Percentiles rank a stretch among this genome's conserved stretches.
Evolutionary conservation across 73 alveolate genomes (phyloP).

Genomic region (Blepharisma japonicum): DNA sequence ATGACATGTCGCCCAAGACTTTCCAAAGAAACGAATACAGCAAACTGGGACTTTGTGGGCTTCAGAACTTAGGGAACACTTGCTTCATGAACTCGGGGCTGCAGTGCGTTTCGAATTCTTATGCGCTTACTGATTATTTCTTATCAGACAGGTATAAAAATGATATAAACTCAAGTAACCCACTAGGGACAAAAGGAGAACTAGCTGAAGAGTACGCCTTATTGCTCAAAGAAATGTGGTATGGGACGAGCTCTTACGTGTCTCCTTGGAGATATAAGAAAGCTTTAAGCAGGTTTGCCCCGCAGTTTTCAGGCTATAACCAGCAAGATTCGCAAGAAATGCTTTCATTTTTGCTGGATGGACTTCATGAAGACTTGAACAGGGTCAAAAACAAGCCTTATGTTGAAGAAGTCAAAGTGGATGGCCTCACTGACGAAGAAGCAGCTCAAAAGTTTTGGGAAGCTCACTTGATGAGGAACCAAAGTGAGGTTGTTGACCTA

Average conservation of each 20-base stretch:
- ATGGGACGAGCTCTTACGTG: slow-evolving; percentile 31
- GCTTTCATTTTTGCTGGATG: slow-evolving; percentile 90
- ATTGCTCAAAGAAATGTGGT: slow-evolving; percentile 59
- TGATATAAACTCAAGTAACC: slow-evolving; percentile 82
- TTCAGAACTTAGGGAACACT: slow-evolving; percentile 92
- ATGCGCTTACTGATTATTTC: slow-evolving; percentile 9
- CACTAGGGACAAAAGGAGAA: slow-evolving; percentile 87
- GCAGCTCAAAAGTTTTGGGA: slow-evolving; percentile 90
- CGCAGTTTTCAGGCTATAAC: slow-evolving; percentile 67
- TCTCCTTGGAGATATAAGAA: slow-evolving; percentile 60
- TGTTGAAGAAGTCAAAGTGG: slow-evolving; percentile 68
- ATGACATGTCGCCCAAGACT: no score
- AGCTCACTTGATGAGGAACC: slow-evolving; percentile 81
- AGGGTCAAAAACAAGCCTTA: slow-evolving; percentile 80
- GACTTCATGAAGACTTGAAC: slow-evolving; percentile 96
- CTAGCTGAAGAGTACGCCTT: slow-evolving; percentile 56
- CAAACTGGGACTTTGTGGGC: slow-evolving; percentile 69
- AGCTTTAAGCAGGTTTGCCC: slow-evolving; percentile 41
- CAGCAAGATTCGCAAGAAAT: slow-evolving; percentile 95
- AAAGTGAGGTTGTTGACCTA: slow-evolving; percentile 87
- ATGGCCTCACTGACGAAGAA: slow-evolving; percentile 69
- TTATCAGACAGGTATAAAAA: slow-evolving; percentile 23
- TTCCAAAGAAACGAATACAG: background rate
- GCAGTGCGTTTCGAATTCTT: slow-evolving; percentile 30
- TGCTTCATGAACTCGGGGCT: slow-evolving; percentile 41